Percentiles rank a stretch among this genome's conserved stretches.
Evolutionary conservation across 2,329 filamentous ascomycete species (phyloP).

Genomic region (Sarocladium oryzae): DNA sequence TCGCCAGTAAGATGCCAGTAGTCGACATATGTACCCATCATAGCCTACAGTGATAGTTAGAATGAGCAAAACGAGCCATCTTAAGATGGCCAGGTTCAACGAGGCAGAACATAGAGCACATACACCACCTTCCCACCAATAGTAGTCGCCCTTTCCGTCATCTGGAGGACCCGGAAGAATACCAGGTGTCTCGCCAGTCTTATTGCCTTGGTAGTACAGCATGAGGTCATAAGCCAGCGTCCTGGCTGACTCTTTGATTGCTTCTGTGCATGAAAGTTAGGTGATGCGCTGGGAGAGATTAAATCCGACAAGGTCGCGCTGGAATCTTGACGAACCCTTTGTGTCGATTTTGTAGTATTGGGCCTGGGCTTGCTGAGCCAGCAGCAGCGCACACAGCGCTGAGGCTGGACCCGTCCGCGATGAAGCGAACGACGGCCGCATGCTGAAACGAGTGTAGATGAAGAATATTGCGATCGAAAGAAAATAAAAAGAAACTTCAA

Average conservation of each 20-base stretch:
- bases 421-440: neutral
- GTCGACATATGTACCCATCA: slow-evolving; percentile 59
- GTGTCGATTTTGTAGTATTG: slow-evolving; percentile 6
- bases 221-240: slow-evolving; percentile 45
- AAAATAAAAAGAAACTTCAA: neutral
- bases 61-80: neutral
- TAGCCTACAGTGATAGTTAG: slow-evolving; percentile 23
- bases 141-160: slow-evolving; percentile 16
- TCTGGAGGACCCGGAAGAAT: slow-evolving; percentile 50
- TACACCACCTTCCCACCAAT: slow-evolving; percentile 9
- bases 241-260: slow-evolving; percentile 28
- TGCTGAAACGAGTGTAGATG: neutral
- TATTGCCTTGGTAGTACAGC: slow-evolving; percentile 44
- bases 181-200: slow-evolving; percentile 45
- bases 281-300: neutral
- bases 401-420: neutral
- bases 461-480: neutral
- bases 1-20: slow-evolving; percentile 62
- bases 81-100: too few species aligned
- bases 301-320: neutral
- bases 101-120: neutral
- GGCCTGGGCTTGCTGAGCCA: slow-evolving; percentile 2
- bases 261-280: neutral
- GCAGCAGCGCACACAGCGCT: slow-evolving; percentile 2
- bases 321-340: neutral